A percentile compares a stretch with the other conserved stretches of the same genome.
phyloP scores from a whole-genome alignment of 2,329 filamentous ascomycete genomes.

The Coniochaeta ligniaria region DNA sequence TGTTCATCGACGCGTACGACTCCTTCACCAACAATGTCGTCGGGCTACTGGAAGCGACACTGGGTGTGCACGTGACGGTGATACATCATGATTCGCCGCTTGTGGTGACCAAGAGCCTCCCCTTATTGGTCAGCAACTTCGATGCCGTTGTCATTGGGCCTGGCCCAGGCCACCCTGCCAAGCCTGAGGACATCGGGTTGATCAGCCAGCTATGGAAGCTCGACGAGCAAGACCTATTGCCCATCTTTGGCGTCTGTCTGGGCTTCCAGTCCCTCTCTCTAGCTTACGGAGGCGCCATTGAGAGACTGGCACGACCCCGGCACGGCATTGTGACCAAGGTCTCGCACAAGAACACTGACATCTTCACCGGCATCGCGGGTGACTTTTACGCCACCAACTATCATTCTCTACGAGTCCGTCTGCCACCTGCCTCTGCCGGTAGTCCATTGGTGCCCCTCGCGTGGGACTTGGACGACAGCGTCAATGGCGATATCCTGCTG shows the following conservation, averaged over 20 bases:
- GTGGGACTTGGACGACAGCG: conserved; percentile 43
- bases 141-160: conserved; percentile 87
- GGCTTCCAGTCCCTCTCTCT: conserved; percentile 79
- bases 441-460: conserved; percentile 54
- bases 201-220: conserved; percentile 72
- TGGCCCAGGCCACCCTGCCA: conserved; percentile 74
- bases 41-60: conserved; percentile 63
- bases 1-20: conserved; percentile 94
- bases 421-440: no score
- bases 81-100: conserved; percentile 56
- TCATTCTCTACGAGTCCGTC: conserved; percentile 56
- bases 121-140: conserved; percentile 49
- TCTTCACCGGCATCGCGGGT: conserved; percentile 58
- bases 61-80: conserved; percentile 61
- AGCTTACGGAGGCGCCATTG: conserved; percentile 59
- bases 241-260: conserved; percentile 81
- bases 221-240: no score
- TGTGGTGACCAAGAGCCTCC: conserved; percentile 3
- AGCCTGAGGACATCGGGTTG: conserved; percentile 70
- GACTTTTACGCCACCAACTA: conserved; percentile 67
- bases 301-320: conserved; percentile 53
- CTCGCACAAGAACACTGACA: conserved; percentile 47
- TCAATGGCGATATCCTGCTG: conserved; percentile 46
- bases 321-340: conserved; percentile 76
- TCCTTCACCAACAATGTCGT: conserved; percentile 96